phyloP scores from a whole-genome alignment of 1,284 basidiomycete genomes.

The Malassezia brasiliensis region DNA sequence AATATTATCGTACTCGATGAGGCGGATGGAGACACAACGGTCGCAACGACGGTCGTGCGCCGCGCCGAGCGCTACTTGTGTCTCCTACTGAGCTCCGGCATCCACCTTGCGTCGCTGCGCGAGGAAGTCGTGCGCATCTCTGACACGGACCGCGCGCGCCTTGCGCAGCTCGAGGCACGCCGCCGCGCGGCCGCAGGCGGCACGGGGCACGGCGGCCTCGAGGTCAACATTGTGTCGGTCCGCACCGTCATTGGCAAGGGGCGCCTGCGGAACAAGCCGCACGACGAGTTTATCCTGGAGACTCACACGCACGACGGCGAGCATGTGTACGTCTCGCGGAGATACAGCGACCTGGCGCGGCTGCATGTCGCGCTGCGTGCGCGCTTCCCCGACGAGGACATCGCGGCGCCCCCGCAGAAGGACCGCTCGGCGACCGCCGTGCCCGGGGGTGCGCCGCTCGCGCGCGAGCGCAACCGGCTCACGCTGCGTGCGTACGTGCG shows the following conservation, averaged over 20 bases:
- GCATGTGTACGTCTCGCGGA: conserved; percentile 68
- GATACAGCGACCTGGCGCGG: conserved; percentile 81
- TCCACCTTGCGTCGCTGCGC: conserved; percentile 26
- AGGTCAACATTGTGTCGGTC: conserved; percentile 40
- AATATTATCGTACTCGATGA: conserved; percentile 34
- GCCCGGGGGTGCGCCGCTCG: conserved; percentile 24
- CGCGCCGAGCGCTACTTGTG: conserved; percentile 12
- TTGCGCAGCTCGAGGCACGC: conserved; percentile 30
- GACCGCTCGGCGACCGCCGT: conserved; percentile 31
- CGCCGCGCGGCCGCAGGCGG: conserved; percentile 21
- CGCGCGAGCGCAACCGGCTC: conserved; percentile 77
- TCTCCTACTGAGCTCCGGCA: conserved; percentile 35
- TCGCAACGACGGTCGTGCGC: background rate
- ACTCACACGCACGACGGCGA: conserved; percentile 59
- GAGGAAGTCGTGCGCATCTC: conserved; percentile 43
- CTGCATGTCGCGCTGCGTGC: conserved; percentile 36
- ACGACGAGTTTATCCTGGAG: conserved; percentile 76
- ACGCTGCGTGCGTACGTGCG: conserved; percentile 87
- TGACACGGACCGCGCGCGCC: conserved; percentile 28
- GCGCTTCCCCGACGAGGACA: conserved; percentile 33
- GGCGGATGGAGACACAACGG: background rate
- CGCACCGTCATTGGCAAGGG: conserved; percentile 33
- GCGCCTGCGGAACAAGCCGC: conserved; percentile 27
- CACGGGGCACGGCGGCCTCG: conserved; percentile 14
- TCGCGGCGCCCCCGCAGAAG: conserved; percentile 32